Conservation (phyloP, 2,329 filamentous ascomycete species). For the Sclerotinia spermophila region DNA sequence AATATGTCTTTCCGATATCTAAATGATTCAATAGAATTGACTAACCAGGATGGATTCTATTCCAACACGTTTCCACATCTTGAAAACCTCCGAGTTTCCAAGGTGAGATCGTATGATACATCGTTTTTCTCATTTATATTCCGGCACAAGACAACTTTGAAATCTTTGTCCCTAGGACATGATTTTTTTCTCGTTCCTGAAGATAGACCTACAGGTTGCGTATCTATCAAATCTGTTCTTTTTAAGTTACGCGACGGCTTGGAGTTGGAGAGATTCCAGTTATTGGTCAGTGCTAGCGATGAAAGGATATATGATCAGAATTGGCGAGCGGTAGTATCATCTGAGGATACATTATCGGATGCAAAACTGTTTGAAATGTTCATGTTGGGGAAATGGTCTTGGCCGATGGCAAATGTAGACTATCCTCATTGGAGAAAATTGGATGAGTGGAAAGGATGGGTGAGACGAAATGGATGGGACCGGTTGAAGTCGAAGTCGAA, state of each 20-base stretch:
- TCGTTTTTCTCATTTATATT: slow-evolving; percentile 5
- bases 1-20: slow-evolving; percentile 14
- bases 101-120: not conserved
- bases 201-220: not conserved
- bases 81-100: slow-evolving; percentile 8
- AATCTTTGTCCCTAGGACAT: slow-evolving; percentile 9
- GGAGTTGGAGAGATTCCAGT: slow-evolving; percentile 15
- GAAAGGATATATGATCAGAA: not conserved
- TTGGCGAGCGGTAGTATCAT: not conserved
- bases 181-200: slow-evolving; percentile 3
- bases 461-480: slow-evolving; percentile 4
- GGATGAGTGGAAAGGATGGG: slow-evolving; percentile 16
- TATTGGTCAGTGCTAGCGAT: slow-evolving; percentile 12
- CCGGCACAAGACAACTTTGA: not conserved
- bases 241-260: not conserved
- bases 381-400: not conserved
- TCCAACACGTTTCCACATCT: slow-evolving; percentile 7
- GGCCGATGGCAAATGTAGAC: slow-evolving; percentile 15
- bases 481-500: not conserved
- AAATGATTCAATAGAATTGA: not conserved
- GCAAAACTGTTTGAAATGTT: slow-evolving; percentile 18
- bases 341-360: not conserved
- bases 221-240: slow-evolving; percentile 10
- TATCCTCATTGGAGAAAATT: slow-evolving; percentile 13
- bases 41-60: not conserved